These are phyloP conservation scores for Komagataella pastoris DNA, from an alignment of 805 yeast species.

Conservation along the genomic window DNA sequence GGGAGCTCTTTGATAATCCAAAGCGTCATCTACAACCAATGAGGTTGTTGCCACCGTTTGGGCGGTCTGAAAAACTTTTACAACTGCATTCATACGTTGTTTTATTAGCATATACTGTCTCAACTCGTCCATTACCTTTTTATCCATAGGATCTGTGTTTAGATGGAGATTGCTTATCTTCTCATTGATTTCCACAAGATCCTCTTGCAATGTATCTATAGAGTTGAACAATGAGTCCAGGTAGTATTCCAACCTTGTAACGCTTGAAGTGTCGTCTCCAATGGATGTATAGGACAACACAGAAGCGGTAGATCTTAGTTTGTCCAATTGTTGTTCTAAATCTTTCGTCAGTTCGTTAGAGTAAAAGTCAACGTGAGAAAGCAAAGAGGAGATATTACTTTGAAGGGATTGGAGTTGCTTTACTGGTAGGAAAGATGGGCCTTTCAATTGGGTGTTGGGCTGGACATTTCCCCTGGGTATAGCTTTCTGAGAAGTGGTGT, in stretches of 20 bases:
- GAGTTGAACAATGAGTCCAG: slow-evolving; percentile 47
- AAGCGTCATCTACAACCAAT: neutral
- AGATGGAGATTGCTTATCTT: slow-evolving; percentile 9
- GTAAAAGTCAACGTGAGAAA: slow-evolving; percentile 49
- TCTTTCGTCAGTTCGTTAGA: slow-evolving; percentile 44
- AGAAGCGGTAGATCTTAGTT: slow-evolving; percentile 36
- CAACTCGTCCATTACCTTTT: slow-evolving; percentile 21
- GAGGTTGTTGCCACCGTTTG: slow-evolving; percentile 9
- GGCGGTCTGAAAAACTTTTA: slow-evolving; percentile 30
- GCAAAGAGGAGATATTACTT: slow-evolving; percentile 32
- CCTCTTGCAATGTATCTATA: slow-evolving; percentile 39
- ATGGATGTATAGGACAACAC: slow-evolving; percentile 23
- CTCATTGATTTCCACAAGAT: slow-evolving; percentile 20
- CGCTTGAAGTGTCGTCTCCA: slow-evolving; percentile 17
- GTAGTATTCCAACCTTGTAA: slow-evolving; percentile 54
- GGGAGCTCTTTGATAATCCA: slow-evolving; percentile 3
- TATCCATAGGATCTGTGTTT: slow-evolving; percentile 4
- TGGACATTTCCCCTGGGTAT: neutral
- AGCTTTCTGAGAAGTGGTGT: neutral
- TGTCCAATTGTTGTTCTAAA: slow-evolving; percentile 34
- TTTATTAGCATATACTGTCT: slow-evolving; percentile 30
- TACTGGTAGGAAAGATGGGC: neutral
- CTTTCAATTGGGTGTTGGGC: neutral
- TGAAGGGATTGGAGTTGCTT: slow-evolving; percentile 26
- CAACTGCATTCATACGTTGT: slow-evolving; percentile 29